phyloP scores from a whole-genome alignment of 768 basidiomycete species.

The Leccinum arenicola region DNA sequence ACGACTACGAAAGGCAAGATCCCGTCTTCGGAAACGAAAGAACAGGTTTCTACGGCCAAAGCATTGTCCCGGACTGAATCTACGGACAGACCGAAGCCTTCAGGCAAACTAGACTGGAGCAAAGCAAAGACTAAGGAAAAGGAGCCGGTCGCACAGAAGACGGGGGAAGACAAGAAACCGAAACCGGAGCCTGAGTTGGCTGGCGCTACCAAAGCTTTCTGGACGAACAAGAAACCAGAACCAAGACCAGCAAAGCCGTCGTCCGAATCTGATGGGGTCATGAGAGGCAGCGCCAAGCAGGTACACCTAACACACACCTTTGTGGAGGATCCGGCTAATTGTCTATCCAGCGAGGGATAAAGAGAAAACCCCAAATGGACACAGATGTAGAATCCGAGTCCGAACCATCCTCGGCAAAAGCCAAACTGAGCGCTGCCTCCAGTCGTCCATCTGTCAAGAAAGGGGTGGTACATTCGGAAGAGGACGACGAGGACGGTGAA shows the following conservation, averaged over 20 bases:
- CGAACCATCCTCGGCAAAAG: conserved; percentile 2
- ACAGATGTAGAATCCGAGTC: conserved; percentile 29
- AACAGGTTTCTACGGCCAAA: conserved; percentile 25
- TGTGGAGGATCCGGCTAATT: conserved; percentile 5
- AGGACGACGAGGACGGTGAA: conserved; percentile 36
- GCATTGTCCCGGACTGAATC: conserved; percentile 15
- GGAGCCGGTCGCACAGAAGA: conserved; percentile 6
- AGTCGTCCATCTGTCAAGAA: conserved; percentile 37
- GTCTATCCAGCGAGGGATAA: conserved; percentile 32
- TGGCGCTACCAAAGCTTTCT: background rate
- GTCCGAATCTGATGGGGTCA: background rate
- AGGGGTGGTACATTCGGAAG: conserved; percentile 49
- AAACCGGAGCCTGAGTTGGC: conserved; percentile 11
- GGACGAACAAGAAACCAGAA: background rate
- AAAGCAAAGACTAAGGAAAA: conserved; percentile 50
- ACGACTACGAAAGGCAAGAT: conserved; percentile 22
- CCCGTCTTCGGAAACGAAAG: conserved; percentile 25
- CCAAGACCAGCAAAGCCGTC: background rate
- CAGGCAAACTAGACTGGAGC: conserved; percentile 63
- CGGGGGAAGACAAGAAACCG: conserved; percentile 16
- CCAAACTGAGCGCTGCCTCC: conserved; percentile 8
- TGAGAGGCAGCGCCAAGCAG: conserved; percentile 1
- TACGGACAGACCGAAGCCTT: conserved; percentile 31
- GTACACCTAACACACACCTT: background rate
- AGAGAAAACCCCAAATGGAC: conserved; percentile 42